Percentiles rank a stretch among this genome's conserved stretches.
phyloP scores from a whole-genome alignment of 179 eudicot genomes.

The Spergularia azorica region DNA sequence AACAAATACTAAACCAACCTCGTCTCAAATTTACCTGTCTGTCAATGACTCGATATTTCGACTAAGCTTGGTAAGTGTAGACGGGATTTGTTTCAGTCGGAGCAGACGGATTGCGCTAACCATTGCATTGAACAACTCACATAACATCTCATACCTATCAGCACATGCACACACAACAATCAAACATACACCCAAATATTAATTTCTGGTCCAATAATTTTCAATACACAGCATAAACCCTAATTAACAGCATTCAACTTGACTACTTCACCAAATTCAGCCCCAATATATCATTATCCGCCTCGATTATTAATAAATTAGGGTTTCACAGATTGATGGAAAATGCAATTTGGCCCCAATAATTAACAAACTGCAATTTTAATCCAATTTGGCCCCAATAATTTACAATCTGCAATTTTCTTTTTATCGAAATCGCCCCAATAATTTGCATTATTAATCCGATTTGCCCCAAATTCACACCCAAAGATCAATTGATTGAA shows the following conservation, averaged over 20 bases:
- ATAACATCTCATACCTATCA: slow-evolving; percentile 58
- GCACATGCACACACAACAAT: background rate
- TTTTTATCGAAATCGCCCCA: too few species aligned
- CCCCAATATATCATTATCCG: background rate
- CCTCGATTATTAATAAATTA: background rate
- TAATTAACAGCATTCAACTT: background rate
- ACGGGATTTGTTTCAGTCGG: slow-evolving; percentile 37
- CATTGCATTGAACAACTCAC: slow-evolving; percentile 65
- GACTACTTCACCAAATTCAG: too few species aligned
- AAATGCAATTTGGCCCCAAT: background rate
- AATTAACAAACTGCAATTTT: background rate
- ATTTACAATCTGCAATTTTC: background rate
- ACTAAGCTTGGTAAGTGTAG: slow-evolving; percentile 54
- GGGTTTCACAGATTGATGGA: background rate
- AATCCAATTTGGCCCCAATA: too few species aligned
- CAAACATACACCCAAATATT: background rate
- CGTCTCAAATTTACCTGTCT: slow-evolving; percentile 45
- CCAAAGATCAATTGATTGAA: too few species aligned
- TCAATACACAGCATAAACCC: background rate
- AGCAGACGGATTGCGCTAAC: slow-evolving; percentile 61
- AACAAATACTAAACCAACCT: background rate
- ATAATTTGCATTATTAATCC: too few species aligned
- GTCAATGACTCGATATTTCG: slow-evolving; percentile 56
- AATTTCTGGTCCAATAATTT: background rate
- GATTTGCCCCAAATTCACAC: too few species aligned